Percentiles rank a stretch among this genome's conserved stretches.
Conservation (phyloP, 495 filamentous ascomycete species). For the Saxophila tyrrhenica region DNA sequence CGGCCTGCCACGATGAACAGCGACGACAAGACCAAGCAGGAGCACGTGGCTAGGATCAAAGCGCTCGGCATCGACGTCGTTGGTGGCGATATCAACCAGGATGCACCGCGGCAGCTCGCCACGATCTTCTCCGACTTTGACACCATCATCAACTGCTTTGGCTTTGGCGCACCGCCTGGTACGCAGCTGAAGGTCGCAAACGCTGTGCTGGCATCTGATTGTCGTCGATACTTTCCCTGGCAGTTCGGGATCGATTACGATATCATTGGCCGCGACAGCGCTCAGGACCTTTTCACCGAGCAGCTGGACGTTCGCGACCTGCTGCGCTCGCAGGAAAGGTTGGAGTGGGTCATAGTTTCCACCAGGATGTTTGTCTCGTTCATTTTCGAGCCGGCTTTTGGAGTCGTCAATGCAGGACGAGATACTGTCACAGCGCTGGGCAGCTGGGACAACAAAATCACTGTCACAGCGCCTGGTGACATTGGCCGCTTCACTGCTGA, state of each 20-base stretch:
- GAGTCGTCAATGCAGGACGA: conserved; percentile 35
- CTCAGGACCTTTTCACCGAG: conserved; percentile 51
- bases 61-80: conserved; percentile 32
- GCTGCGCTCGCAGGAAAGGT: conserved; percentile 34
- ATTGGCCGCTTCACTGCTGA: conserved; percentile 48
- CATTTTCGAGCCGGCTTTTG: conserved; percentile 46
- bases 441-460: conserved; percentile 44
- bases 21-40: conserved; percentile 14
- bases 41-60: conserved; percentile 24
- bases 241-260: conserved; percentile 60
- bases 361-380: conserved; percentile 57
- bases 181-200: conserved; percentile 40
- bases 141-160: conserved; percentile 43
- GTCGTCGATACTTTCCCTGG: conserved; percentile 45
- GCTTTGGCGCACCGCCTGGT: conserved; percentile 41
- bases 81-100: conserved; percentile 37
- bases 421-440: conserved; percentile 41
- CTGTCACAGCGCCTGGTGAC: conserved; percentile 45
- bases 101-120: conserved; percentile 32
- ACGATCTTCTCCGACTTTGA: conserved; percentile 37
- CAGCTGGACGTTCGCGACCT: conserved; percentile 45
- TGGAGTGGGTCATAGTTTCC: conserved; percentile 46
- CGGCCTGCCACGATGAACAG: conserved; percentile 9
- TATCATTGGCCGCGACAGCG: conserved; percentile 41
- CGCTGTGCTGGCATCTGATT: conserved; percentile 38